Evolutionary conservation across 345 rosid genomes (phyloP).

Genomic region (Ailanthus altissimus): DNA sequence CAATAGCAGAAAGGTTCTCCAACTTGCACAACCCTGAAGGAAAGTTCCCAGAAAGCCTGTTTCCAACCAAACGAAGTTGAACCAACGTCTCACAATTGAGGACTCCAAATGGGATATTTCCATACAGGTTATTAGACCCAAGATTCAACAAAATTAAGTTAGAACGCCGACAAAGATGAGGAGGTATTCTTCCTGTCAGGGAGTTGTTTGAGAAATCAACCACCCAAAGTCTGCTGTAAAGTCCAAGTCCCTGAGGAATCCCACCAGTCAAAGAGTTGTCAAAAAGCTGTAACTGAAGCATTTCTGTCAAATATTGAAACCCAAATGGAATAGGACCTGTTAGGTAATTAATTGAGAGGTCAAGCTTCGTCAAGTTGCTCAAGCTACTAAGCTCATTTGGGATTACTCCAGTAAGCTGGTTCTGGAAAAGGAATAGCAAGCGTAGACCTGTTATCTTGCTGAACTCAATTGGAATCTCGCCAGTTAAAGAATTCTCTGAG

Average conservation of each 20-base stretch:
- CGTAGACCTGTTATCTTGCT: constrained; percentile 57
- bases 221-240: constrained; percentile 73
- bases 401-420: constrained; percentile 73
- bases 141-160: constrained; percentile 67
- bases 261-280: constrained; percentile 63
- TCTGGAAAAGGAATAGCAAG: constrained; percentile 76
- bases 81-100: constrained; percentile 55
- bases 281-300: constrained; percentile 85
- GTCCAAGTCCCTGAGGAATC: constrained; percentile 78
- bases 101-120: constrained; percentile 65
- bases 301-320: constrained; percentile 64
- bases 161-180: constrained; percentile 55
- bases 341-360: constrained; percentile 78
- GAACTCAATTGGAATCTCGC: constrained; percentile 77
- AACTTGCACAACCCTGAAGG: constrained; percentile 78
- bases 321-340: constrained; percentile 74
- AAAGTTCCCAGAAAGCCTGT: constrained; percentile 73
- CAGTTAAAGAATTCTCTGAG: constrained; percentile 72
- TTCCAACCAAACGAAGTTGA: constrained; percentile 71
- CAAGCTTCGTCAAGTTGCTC: constrained; percentile 71
- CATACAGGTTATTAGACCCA: constrained; percentile 67
- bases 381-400: constrained; percentile 66
- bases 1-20: constrained; percentile 71
- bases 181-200: constrained; percentile 76
- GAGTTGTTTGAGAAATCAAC: constrained; percentile 83